Evolutionary conservation across 257 asterid genomes (phyloP).

Genomic region (Solanum rostratum): DNA sequence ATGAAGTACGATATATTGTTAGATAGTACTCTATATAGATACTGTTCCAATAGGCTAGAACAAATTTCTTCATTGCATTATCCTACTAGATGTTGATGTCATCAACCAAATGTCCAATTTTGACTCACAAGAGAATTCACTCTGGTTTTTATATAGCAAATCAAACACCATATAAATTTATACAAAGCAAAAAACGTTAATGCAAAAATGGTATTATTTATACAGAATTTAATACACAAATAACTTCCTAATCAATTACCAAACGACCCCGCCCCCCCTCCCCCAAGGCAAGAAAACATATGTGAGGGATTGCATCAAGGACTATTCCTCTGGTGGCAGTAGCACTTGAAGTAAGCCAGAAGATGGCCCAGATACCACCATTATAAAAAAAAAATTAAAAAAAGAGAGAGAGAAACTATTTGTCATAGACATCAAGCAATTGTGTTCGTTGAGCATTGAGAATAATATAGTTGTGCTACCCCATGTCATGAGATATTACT

Average conservation of each 20-base stretch:
- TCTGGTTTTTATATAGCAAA: no score
- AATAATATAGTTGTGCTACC: not conserved
- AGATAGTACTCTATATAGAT: no score
- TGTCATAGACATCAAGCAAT: not conserved
- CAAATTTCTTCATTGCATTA: no score
- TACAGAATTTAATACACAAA: no score
- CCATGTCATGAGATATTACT: not conserved
- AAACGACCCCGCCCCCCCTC: not conserved
- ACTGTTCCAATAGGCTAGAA: no score
- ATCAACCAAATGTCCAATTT: no score
- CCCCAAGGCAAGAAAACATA: not conserved
- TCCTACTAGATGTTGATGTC: no score
- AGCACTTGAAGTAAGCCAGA: not conserved
- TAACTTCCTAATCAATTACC: not conserved
- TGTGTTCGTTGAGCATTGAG: not conserved
- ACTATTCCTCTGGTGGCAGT: not conserved
- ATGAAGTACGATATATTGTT: no score
- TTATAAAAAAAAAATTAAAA: no score
- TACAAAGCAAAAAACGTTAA: not conserved
- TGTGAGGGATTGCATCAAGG: not conserved
- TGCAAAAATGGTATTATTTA: not conserved
- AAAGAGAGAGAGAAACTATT: no score
- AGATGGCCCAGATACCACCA: not conserved
- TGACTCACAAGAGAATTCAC: no score
- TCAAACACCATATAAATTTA: not conserved